Base-by-base conservation (phyloP, 2,329 filamentous ascomycete genomes). In the Aureobasidium sp. region DNA sequence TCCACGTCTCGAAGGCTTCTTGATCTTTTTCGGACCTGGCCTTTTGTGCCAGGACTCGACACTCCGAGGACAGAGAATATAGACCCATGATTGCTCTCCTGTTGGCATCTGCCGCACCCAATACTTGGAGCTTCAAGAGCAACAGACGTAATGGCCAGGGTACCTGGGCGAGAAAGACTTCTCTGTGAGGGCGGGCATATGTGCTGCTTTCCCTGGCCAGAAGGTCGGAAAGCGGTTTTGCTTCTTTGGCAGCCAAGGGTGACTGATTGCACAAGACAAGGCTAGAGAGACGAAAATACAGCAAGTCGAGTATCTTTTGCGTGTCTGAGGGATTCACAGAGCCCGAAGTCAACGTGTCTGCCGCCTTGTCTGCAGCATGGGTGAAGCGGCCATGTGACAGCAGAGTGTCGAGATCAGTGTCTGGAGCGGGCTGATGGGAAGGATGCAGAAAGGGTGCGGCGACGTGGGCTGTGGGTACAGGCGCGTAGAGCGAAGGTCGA, bases 101-200 rank as follows among this genome's bases (percentile, higher is more conserved):
- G 4, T 91, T 79, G 45, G 84, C 81, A 68, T 98, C 93, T 3
- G 85, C 85, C 58, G 93, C 94, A 1, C 88, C 89, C 40, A 95
- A 79, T 0, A 88, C 88, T 60, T 95, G 88, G 17, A 97, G 76
- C 1, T 90, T 80, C 7, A 96, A 86, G 6, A 85, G 84, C 14
- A 97, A 76, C 2, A 96, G 79, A 6, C 93, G 81, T 49, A 98
- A 76, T 37, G 85, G 79, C 90, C 93, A 98, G 0, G 91, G 91
- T 0, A 91, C 86, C n/a, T 51, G 48, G 2, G 11, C 16, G 3
- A 51, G 35, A 27, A 51, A 51, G 8, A 34, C 21, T 17, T 51
- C 35, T 4, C 48, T 35, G 6, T 30, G 10, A 10, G 35, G 35
- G 5, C 35, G 37, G 7, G 48, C 32, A 19, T 32, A 32, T 5